Evolutionary conservation across 495 filamentous ascomycete genomes (phyloP), one percentile per base, ranked within the genome.

Genomic region (Hypoxylon perforatum): DNA sequence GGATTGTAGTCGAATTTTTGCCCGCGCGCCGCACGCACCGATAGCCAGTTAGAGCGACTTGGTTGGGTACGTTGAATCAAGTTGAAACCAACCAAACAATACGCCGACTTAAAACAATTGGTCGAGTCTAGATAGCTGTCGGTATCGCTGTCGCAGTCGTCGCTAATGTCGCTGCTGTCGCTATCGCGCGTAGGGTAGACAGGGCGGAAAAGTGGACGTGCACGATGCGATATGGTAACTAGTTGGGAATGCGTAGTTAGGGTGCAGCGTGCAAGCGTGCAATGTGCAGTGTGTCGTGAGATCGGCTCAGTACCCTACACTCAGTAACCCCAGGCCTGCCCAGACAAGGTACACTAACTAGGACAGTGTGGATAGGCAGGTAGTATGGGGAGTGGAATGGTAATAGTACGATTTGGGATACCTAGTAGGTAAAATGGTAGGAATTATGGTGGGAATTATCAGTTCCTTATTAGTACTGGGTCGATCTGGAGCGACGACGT

Each of bases 171-270:
- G n/a, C n/a, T n/a, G n/a, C n/a, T 49, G 50, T 61, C 52, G 61
- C 39, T 38, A 55, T 60, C 58, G 65, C 60, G 65, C 55, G 45
- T 51, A 10, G 35, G n/a, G 15, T 38, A 23, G 30, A 47, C 21
- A 19, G 61, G 53, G 41, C 41, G 60, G 48, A 60, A 60, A 41
- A 50, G 51, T 36, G 56, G 57, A 69, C 60, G 61, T 69, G 60
- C 56, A 69, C 66, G 61, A 69, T 69, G 66, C 66, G 66, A 69
- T 61, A 54, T 51, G 45, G 17, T 39, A 53, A 12, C 9, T 41
- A 17, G 23, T 17, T 17, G 25, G 57, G 65, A 59, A 33, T 50
- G 56, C 38, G 53, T 49, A 53, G 59, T 45, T 61, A 54, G 57
- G 5, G 39, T n/a, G 39, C 35, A 11, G 10, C 12, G 35, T n/a